Evolutionary conservation across 805 yeast species (phyloP).

Genomic region (Debaryomyces maramus): DNA sequence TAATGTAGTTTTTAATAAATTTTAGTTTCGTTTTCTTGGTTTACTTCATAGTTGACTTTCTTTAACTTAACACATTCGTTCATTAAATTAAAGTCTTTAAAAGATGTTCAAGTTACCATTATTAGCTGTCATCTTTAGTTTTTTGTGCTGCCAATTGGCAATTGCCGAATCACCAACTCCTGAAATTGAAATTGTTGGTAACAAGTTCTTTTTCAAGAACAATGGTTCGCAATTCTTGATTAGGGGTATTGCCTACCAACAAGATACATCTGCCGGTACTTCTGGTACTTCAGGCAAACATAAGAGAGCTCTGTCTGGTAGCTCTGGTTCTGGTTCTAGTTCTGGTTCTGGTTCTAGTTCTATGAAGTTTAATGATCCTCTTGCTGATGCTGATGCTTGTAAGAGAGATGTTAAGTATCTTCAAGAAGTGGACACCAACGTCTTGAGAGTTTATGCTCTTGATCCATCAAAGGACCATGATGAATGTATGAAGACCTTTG

Average conservation of each 20-base stretch:
- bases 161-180: slow-evolving; percentile 20
- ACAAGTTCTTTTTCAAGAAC: slow-evolving; percentile 41
- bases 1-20: too few species aligned
- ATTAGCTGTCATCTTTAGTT: slow-evolving; percentile 5
- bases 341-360: slow-evolving; percentile 13
- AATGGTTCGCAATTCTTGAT: slow-evolving; percentile 46
- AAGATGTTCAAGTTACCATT: slow-evolving; percentile 4
- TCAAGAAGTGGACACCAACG: slow-evolving; percentile 38
- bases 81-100: not conserved
- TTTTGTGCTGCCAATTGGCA: slow-evolving; percentile 2
- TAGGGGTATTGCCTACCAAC: slow-evolving; percentile 47
- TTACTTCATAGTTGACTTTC: not conserved
- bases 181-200: slow-evolving; percentile 41
- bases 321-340: too few species aligned
- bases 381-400: slow-evolving; percentile 42
- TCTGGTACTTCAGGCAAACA: too few species aligned
- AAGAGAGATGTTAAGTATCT: slow-evolving; percentile 44
- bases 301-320: too few species aligned
- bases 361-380: slow-evolving; percentile 33
- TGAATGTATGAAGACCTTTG: slow-evolving; percentile 42
- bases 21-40: too few species aligned
- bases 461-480: slow-evolving; percentile 39
- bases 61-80: not conserved
- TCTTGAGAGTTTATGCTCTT: slow-evolving; percentile 45
- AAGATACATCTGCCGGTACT: slow-evolving; percentile 33